Evolutionary conservation across 2,329 filamentous ascomycete species (phyloP).

Genomic region (Paraconiothyrium brasiliense): DNA sequence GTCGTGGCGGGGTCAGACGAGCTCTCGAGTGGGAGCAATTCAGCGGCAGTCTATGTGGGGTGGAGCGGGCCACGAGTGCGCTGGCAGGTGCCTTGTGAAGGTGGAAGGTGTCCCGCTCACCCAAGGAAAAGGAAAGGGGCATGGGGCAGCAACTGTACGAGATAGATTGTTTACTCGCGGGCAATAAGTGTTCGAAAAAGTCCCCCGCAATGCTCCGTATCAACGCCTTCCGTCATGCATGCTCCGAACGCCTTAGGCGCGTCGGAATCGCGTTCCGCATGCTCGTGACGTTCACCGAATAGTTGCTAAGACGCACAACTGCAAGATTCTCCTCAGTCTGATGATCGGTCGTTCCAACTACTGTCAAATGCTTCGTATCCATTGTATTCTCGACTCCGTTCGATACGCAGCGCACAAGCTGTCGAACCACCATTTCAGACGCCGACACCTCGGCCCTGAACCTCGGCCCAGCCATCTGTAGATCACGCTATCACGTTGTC

Average conservation of each 20-base stretch:
- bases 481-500: constrained; percentile 34
- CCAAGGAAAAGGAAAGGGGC: constrained; percentile 28
- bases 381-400: neutral
- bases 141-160: constrained; percentile 22
- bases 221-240: constrained; percentile 25
- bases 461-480: constrained; percentile 40
- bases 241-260: constrained; percentile 16
- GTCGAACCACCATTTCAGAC: neutral
- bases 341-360: neutral
- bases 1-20: constrained; percentile 28
- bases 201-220: constrained; percentile 35
- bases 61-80: constrained; percentile 5
- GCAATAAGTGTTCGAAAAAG: constrained; percentile 23
- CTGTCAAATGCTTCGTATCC: neutral
- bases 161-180: constrained; percentile 23
- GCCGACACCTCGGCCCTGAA: constrained; percentile 24
- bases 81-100: constrained; percentile 2
- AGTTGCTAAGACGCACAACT: neutral
- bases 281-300: neutral
- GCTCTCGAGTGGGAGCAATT: neutral
- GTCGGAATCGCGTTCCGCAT: constrained; percentile 19
- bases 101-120: constrained; percentile 35
- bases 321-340: neutral
- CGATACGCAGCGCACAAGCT: neutral
- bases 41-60: neutral